phyloP scores from a whole-genome alignment of 805 yeast genomes.

The Kazachstania martiniae region DNA sequence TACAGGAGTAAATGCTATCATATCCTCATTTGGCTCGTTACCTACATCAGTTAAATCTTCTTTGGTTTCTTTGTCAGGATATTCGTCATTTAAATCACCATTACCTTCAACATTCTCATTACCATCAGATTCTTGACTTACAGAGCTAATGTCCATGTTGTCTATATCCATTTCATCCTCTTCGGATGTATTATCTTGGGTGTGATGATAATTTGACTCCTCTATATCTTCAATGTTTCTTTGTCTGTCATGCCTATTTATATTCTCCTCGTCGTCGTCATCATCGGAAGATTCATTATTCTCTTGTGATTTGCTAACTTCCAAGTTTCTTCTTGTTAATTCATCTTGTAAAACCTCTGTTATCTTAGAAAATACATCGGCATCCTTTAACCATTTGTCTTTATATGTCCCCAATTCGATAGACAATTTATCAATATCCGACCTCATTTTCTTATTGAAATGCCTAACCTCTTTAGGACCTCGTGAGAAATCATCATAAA shows the following conservation, averaged over 20 bases:
- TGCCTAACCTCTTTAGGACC: constrained; percentile 18
- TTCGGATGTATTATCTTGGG: too few relatives aligned
- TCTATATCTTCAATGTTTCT: constrained; percentile 3
- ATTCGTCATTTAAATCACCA: background rate
- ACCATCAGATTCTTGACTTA: too few relatives aligned
- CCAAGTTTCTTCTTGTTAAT: constrained; percentile 13
- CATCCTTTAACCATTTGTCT: constrained; percentile 24
- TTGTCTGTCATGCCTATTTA: constrained; percentile 5
- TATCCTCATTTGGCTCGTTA: too few relatives aligned
- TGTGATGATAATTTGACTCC: too few relatives aligned
- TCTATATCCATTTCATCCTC: background rate
- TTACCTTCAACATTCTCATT: constrained; percentile 1
- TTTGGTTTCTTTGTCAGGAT: background rate
- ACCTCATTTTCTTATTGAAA: constrained; percentile 16
- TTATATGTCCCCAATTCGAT: constrained; percentile 16
- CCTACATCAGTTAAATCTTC: too few relatives aligned
- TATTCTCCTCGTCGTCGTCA: constrained; percentile 9
- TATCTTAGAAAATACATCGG: constrained; percentile 19
- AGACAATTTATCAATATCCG: constrained; percentile 15
- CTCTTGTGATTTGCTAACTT: constrained; percentile 3
- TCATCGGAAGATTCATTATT: constrained; percentile 4
- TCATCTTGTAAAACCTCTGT: constrained; percentile 19
- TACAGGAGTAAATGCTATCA: too few relatives aligned
- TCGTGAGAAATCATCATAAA: constrained; percentile 20
- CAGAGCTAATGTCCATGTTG: background rate